Evolutionary conservation across 2,329 filamentous ascomycete genomes (phyloP), one percentile per base, ranked within the genome.

Genomic region (Colletotrichum nymphaeae): DNA sequence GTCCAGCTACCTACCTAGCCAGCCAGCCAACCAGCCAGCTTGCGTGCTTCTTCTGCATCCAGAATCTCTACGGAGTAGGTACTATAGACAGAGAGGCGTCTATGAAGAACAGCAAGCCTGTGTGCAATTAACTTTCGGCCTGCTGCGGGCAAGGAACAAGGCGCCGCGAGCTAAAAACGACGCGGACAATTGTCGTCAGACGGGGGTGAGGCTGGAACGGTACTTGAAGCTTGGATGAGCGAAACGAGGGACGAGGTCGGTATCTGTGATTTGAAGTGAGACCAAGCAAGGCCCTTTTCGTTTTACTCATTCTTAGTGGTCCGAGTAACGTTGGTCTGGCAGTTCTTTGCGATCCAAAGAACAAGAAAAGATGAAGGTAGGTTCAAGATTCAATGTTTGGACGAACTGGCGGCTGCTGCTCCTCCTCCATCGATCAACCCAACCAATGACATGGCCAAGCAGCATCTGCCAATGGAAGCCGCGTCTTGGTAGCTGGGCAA

Each of bases 1-100:
- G 35, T 32, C 16, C 16, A 19, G 14, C 42, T 16, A 46, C 26
- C 24, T 26, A 26, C 24, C 26, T 26, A 26, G 26, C 26, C 26
- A 26, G 26, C 16, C 62, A 30, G n/a, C 52, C 55, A 24, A 46
- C 63, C 46, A 62, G 68, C 63, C 32, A 26, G 67, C 55, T 65
- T 70, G 70, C 70, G 70, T 70, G 70, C 60, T 73, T 73, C 59
- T 64, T 64, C 67, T 73, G 70, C 70, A 69, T 73, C 67, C 60
- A 70, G 70, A 73, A 62, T 55, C 55, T 65, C 67, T 46, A 5
- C 3, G 32, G 32, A 32, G 32, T 32, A 32, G 11, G 37, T 19
- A 42, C 37, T 42, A 46, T 19, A 46, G 42, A n/a, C 42, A n/a
- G 58, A 63, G 53, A 69, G 66, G 66, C 66, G 66, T 30, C 26